These are phyloP conservation scores for Bipolaris sorokiniana DNA, from an alignment of 2,329 filamentous ascomycete genomes.

Conservation along the genomic window DNA sequence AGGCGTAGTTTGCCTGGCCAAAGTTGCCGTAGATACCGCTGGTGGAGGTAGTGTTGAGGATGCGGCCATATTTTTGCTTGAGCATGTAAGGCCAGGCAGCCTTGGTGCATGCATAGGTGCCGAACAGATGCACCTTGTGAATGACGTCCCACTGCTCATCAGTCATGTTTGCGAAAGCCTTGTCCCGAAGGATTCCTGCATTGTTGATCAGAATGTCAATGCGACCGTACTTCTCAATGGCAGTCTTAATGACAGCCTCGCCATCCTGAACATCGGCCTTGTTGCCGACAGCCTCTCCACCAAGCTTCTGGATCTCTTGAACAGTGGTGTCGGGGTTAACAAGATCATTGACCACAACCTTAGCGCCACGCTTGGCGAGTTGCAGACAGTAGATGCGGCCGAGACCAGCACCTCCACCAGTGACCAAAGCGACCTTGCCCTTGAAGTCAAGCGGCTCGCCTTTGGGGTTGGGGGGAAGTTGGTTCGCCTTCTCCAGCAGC, in stretches of 20 bases:
- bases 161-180: constrained; percentile 97
- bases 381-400: constrained; percentile 89
- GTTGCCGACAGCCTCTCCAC: constrained; percentile 88
- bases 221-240: constrained; percentile 91
- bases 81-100: constrained; percentile 97
- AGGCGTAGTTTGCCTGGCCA: constrained; percentile 96
- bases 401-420: constrained; percentile 61
- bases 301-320: constrained; percentile 86
- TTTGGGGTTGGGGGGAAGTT: constrained; percentile 41
- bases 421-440: constrained; percentile 48
- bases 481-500: constrained; percentile 57
- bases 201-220: constrained; percentile 98
- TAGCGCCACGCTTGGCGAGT: constrained; percentile 82
- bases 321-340: constrained; percentile 89
- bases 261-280: constrained; percentile 95
- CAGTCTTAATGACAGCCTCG: constrained; percentile 86
- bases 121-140: constrained; percentile 87
- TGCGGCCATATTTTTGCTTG: constrained; percentile 97
- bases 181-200: constrained; percentile 95
- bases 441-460: constrained; percentile 45
- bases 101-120: constrained; percentile 96
- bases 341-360: constrained; percentile 95
- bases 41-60: constrained; percentile 96
- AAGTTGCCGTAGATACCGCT: constrained; percentile 99
- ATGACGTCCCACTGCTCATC: constrained; percentile 93